Conservation (phyloP, 805 yeast species). For the Maudiozyma barnettii region DNA sequence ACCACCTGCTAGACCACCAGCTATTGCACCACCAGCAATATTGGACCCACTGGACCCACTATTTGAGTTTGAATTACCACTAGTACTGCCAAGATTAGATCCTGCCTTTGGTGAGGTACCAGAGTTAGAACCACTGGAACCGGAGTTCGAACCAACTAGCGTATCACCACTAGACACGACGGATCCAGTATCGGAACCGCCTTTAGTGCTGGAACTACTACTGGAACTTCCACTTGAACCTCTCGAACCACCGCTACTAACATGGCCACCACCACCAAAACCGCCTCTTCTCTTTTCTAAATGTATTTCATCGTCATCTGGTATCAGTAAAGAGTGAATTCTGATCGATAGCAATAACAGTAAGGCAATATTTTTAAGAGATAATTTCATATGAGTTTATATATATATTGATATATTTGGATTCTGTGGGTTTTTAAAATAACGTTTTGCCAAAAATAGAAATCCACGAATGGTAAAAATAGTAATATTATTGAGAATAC, state of each 20-base stretch:
- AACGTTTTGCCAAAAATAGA: not conserved
- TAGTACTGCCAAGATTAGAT: constrained; percentile 1
- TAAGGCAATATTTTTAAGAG: not conserved
- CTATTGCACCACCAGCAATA: not conserved
- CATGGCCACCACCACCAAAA: constrained; percentile 1
- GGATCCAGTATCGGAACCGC: not conserved
- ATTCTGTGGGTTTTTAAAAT: not conserved
- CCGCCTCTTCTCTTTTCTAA: constrained; percentile 4
- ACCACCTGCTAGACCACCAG: constrained; percentile 1
- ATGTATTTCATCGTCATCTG: not conserved
- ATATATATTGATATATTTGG: too few species aligned
- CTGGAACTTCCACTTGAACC: not conserved
- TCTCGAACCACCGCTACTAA: not conserved
- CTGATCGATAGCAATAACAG: not conserved
- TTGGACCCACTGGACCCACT: not conserved
- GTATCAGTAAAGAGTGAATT: not conserved
- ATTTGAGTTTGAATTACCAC: not conserved
- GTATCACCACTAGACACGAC: not conserved
- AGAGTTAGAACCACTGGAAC: not conserved
- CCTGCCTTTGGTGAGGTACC: constrained; percentile 1
- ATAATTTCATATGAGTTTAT: too few species aligned
- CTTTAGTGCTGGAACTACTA: not conserved
- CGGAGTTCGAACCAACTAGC: not conserved
- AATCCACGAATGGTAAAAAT: too few species aligned
- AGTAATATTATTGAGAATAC: too few species aligned